Percentiles rank a stretch among this genome's conserved stretches.
phyloP scores from a whole-genome alignment of 2,329 filamentous ascomycete species.

The Parasarocladium wereldwijsianum region DNA sequence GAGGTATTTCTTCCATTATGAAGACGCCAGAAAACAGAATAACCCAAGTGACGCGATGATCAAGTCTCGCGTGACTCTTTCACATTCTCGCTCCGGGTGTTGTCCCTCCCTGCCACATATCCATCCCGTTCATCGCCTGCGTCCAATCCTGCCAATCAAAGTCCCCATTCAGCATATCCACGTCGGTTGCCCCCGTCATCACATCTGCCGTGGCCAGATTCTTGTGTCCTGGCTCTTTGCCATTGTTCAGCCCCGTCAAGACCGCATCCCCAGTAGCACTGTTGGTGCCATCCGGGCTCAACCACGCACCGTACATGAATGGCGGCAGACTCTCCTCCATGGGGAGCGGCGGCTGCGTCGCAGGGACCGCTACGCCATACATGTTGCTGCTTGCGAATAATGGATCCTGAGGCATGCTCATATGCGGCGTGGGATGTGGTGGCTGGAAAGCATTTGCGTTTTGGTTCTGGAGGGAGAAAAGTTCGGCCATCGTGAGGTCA shows the following conservation, averaged over 20 bases:
- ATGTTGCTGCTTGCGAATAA: too few species aligned
- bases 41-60: too few species aligned
- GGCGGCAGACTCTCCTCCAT: constrained; percentile 22
- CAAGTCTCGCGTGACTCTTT: background rate
- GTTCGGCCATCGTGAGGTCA: constrained; percentile 1
- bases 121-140: constrained; percentile 12
- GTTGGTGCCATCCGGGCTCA: constrained; percentile 6
- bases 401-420: too few species aligned
- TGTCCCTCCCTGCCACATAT: constrained; percentile 4
- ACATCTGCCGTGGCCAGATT: constrained; percentile 13
- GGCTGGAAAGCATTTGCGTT: too few species aligned
- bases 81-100: constrained; percentile 1
- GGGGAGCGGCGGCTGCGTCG: constrained; percentile 5
- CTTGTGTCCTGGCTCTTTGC: too few species aligned
- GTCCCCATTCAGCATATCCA: constrained; percentile 24
- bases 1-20: too few species aligned
- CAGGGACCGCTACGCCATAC: too few species aligned
- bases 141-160: constrained; percentile 37
- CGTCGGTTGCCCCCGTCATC: constrained; percentile 7
- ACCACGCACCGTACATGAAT: constrained; percentile 25
- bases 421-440: too few species aligned
- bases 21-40: too few species aligned
- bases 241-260: too few species aligned
- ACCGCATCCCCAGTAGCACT: background rate
- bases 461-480: background rate